phyloP scores from a whole-genome alignment of 345 rosid genomes.

The Anacardium occidentale region DNA sequence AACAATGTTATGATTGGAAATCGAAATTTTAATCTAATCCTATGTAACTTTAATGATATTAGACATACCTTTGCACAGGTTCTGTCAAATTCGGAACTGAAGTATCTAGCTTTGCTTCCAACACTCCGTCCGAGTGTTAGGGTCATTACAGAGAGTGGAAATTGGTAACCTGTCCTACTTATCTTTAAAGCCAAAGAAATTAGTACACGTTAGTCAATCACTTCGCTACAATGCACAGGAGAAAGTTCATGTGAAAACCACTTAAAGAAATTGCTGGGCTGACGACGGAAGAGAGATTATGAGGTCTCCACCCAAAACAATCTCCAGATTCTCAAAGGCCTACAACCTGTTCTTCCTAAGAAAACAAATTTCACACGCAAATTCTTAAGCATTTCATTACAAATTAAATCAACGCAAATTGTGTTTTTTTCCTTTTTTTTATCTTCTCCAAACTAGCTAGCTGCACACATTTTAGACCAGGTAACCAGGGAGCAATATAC shows the following conservation, averaged over 20 bases:
- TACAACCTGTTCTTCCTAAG: background rate
- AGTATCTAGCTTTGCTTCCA: conserved; percentile 89
- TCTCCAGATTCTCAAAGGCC: background rate
- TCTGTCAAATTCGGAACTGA: conserved; percentile 78
- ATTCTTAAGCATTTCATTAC: background rate
- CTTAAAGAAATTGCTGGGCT: conserved; percentile 74
- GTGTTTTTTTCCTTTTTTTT: background rate
- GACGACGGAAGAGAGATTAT: conserved; percentile 27
- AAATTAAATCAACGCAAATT: background rate
- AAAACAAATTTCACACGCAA: conserved; percentile 3
- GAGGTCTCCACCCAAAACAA: conserved; percentile 9
- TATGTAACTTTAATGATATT: no score
- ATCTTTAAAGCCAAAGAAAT: background rate
- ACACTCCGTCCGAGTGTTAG: conserved; percentile 79
- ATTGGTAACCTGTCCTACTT: conserved; percentile 46
- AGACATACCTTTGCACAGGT: conserved; percentile 42
- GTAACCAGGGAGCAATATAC: no score
- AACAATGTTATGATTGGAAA: no score
- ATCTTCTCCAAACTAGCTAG: background rate
- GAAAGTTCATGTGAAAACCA: conserved; percentile 87
- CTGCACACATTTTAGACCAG: background rate
- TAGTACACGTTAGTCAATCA: no score
- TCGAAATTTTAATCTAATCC: no score
- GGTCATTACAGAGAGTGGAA: conserved; percentile 87
- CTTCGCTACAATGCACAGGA: conserved; percentile 37